Conservation (phyloP, 129 eudicot genomes). For the Silybum marianum region DNA sequence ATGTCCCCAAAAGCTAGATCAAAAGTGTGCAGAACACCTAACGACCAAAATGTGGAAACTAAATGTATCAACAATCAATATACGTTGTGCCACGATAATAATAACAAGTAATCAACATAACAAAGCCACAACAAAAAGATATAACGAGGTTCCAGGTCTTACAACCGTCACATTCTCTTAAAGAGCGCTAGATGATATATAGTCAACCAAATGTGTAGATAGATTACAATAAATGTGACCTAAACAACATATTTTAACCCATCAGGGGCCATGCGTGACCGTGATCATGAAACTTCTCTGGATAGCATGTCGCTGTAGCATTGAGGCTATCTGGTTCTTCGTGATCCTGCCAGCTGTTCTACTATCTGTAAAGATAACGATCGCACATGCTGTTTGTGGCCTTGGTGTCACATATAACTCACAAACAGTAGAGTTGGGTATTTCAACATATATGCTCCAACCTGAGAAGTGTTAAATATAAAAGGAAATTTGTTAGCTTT, state of each 20-base stretch:
- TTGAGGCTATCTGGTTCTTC: background rate
- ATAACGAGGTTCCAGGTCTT: background rate
- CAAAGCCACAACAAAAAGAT: background rate
- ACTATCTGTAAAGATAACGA: background rate
- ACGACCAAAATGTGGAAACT: background rate
- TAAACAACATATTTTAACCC: background rate
- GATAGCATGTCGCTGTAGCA: background rate
- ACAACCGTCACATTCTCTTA: background rate
- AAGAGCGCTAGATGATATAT: background rate
- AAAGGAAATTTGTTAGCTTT: background rate
- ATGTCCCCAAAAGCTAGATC: background rate
- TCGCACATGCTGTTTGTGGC: background rate
- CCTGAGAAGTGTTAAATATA: background rate
- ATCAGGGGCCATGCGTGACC: background rate
- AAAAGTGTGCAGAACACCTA: background rate
- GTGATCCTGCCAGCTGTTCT: background rate
- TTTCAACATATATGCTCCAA: background rate
- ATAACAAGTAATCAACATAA: background rate
- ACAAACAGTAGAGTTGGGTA: background rate
- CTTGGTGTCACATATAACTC: background rate
- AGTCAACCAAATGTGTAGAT: background rate
- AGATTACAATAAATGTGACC: background rate
- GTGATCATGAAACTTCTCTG: background rate
- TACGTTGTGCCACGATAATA: background rate
- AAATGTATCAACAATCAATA: background rate